Evolutionary conservation across 2,329 filamentous ascomycete genomes (phyloP).

Genomic region (Graphilbum fragrans): DNA sequence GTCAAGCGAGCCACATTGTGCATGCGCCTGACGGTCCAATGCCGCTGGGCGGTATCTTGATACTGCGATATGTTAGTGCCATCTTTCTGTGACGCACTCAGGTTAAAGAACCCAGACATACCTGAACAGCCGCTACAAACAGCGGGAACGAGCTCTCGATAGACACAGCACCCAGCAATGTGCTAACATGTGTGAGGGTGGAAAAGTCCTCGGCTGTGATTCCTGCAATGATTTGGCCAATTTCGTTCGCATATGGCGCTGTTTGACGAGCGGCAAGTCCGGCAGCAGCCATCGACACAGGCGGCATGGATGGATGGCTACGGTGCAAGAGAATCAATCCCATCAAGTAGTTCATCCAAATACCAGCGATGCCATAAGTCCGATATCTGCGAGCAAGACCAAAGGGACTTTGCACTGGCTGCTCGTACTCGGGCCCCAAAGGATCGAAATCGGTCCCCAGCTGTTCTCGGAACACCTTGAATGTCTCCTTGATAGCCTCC

Average conservation of each 20-base stretch:
- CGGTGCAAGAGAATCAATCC: constrained; percentile 72
- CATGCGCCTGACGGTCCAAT: constrained; percentile 65
- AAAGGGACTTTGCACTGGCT: constrained; percentile 60
- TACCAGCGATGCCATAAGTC: constrained; percentile 73
- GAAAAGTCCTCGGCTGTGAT: constrained; percentile 44
- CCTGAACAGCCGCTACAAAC: constrained; percentile 75
- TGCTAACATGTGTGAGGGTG: constrained; percentile 50
- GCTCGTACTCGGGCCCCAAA: constrained; percentile 53
- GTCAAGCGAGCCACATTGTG: constrained; percentile 67
- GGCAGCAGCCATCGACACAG: constrained; percentile 77
- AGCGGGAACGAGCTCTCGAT: constrained; percentile 73
- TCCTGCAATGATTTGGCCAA: constrained; percentile 73
- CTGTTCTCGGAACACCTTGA: constrained; percentile 51
- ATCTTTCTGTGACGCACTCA: no score
- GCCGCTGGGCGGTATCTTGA: constrained; percentile 56
- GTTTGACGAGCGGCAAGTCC: constrained; percentile 66
- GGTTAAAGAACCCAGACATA: constrained; percentile 23
- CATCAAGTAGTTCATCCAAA: constrained; percentile 84
- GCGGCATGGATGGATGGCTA: constrained; percentile 80
- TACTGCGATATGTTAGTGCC: constrained; percentile 40
- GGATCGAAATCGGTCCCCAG: constrained; percentile 69
- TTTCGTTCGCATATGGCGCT: constrained; percentile 54
- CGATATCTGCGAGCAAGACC: constrained; percentile 71
- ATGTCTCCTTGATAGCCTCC: constrained; percentile 59
- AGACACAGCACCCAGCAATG: constrained; percentile 65